Percentiles rank a stretch among this genome's conserved stretches.
Conservation (phyloP, 2,329 filamentous ascomycete species). For the Exserohilum rostratum region DNA sequence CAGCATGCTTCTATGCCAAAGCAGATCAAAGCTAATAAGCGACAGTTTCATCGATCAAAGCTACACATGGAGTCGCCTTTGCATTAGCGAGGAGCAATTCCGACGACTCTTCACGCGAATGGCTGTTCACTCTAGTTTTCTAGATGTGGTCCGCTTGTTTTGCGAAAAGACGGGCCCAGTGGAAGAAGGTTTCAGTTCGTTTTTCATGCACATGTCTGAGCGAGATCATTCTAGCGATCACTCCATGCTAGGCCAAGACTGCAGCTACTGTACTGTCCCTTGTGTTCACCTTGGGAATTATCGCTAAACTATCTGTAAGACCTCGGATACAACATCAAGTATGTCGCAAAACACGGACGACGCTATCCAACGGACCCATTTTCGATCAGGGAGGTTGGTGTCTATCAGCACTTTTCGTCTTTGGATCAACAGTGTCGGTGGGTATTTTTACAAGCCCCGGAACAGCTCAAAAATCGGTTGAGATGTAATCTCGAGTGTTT, state of each 20-base stretch:
- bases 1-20: neutral
- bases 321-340: slow-evolving; percentile 20
- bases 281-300: neutral
- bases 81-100: slow-evolving; percentile 17
- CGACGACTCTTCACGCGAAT: slow-evolving; percentile 13
- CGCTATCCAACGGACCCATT: slow-evolving; percentile 16
- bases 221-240: neutral
- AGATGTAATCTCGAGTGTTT: neutral
- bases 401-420: slow-evolving; percentile 11
- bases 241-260: no score
- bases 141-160: slow-evolving; percentile 16
- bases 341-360: slow-evolving; percentile 17
- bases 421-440: slow-evolving; percentile 1
- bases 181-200: slow-evolving; percentile 15
- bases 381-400: slow-evolving; percentile 16
- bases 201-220: slow-evolving; percentile 1
- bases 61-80: slow-evolving; percentile 16
- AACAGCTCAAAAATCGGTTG: slow-evolving; percentile 10
- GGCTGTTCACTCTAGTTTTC: slow-evolving; percentile 16
- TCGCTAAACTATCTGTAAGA: neutral
- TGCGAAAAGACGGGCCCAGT: slow-evolving; percentile 12
- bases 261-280: neutral
- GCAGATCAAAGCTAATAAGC: neutral
- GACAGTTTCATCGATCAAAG: slow-evolving; percentile 16
- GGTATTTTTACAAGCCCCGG: slow-evolving; percentile 16